phyloP scores from a whole-genome alignment of 2,329 filamentous ascomycete genomes.

The Zalaria obscura region DNA sequence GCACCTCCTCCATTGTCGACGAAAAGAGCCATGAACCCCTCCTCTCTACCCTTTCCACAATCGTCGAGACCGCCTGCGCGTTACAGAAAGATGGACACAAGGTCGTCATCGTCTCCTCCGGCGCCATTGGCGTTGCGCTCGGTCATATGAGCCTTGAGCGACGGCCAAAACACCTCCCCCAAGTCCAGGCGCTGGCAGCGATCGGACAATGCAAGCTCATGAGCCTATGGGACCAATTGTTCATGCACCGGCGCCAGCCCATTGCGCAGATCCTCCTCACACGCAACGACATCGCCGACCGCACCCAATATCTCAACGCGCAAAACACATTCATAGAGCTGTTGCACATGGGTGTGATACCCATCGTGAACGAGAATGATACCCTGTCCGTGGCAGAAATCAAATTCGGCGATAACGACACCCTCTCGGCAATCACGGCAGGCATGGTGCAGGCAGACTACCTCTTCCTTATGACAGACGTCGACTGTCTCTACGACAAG shows the following conservation, averaged over 20 bases:
- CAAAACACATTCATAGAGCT: slow-evolving; percentile 89
- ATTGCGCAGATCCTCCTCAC: slow-evolving; percentile 92
- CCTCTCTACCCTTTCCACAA: slow-evolving; percentile 76
- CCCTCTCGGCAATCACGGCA: slow-evolving; percentile 86
- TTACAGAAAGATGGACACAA: slow-evolving; percentile 82
- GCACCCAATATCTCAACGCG: slow-evolving; percentile 88
- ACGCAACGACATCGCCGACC: slow-evolving; percentile 90
- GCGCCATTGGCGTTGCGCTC: slow-evolving; percentile 87
- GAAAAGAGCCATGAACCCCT: slow-evolving; percentile 89
- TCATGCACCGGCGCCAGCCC: slow-evolving; percentile 74
- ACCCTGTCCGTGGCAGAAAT: slow-evolving; percentile 94
- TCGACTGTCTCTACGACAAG: slow-evolving; percentile 93
- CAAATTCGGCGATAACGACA: slow-evolving; percentile 99
- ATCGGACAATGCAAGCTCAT: slow-evolving; percentile 94
- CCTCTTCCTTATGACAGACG: slow-evolving; percentile 96
- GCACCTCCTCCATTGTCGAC: slow-evolving; percentile 97
- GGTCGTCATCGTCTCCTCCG: slow-evolving; percentile 92
- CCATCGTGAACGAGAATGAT: slow-evolving; percentile 98
- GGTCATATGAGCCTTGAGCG: slow-evolving; percentile 78
- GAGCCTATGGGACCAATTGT: slow-evolving; percentile 88
- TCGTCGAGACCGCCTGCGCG: slow-evolving; percentile 85
- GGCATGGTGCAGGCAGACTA: slow-evolving; percentile 96
- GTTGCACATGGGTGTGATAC: slow-evolving; percentile 87
- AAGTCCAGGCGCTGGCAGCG: slow-evolving; percentile 84
- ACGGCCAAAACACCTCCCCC: slow-evolving; percentile 77